phyloP scores from a whole-genome alignment of 192 early-diverging fungal species.

The Phycomyces nitens region DNA sequence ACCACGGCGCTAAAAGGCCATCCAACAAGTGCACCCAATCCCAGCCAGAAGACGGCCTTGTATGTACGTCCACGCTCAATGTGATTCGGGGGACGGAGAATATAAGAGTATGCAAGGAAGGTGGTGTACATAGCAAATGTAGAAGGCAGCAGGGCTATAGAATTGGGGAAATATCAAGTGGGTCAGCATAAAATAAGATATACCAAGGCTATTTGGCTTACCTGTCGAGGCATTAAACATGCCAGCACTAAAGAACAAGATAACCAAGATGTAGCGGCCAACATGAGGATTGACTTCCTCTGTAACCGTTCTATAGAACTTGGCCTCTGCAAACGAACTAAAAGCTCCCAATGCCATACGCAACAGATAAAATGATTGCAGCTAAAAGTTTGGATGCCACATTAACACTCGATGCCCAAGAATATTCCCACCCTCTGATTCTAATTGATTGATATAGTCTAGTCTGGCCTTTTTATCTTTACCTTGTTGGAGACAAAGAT shows the following conservation, averaged over 20 bases:
- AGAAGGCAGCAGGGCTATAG: constrained; percentile 78
- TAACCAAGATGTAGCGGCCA: constrained; percentile 63
- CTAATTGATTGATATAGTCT: not conserved
- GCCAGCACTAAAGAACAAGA: constrained; percentile 70
- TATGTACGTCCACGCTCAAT: constrained; percentile 47
- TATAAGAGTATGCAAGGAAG: constrained; percentile 69
- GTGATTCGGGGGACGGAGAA: constrained; percentile 53
- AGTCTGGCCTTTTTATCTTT: not conserved
- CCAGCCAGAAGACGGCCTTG: constrained; percentile 57
- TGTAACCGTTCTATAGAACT: constrained; percentile 62
- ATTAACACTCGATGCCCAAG: too few relatives aligned
- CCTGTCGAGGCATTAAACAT: constrained; percentile 82
- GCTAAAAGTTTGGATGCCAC: constrained; percentile 24
- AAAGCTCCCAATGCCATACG: constrained; percentile 56
- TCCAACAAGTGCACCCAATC: constrained; percentile 61
- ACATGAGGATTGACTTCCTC: constrained; percentile 59
- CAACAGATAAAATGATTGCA: constrained; percentile 75
- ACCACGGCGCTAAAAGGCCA: constrained; percentile 86
- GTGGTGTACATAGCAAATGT: constrained; percentile 89
- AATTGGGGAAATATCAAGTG: not conserved
- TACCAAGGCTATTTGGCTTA: constrained; percentile 34
- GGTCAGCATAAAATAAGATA: too few relatives aligned
- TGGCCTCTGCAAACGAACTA: constrained; percentile 56
- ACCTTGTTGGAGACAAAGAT: constrained; percentile 44
- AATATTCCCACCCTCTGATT: not conserved